Percentiles rank a stretch among this genome's conserved stretches.
phyloP scores from a whole-genome alignment of 2,329 filamentous ascomycete species.

The Penicillium sclerotiorum region DNA sequence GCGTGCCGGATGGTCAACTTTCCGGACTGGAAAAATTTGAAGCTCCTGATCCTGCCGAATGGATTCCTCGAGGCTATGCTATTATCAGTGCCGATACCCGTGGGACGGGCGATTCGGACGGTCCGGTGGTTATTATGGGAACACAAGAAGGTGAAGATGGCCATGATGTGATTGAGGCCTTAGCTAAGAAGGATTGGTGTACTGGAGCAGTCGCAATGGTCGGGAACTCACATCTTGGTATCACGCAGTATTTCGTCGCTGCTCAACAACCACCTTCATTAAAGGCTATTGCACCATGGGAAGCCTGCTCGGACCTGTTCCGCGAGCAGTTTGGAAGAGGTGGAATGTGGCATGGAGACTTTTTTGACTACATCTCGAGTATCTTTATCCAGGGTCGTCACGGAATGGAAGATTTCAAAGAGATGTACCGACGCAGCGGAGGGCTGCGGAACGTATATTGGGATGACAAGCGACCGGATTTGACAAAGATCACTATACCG shows the following conservation, averaged over 20 bases:
- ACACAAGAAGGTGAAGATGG: slow-evolving; percentile 7
- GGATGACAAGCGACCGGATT: neutral
- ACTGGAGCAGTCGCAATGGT: neutral
- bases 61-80: slow-evolving; percentile 4
- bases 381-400: neutral
- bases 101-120: slow-evolving; percentile 3
- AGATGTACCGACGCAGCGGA: neutral
- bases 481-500: neutral
- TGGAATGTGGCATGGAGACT: neutral
- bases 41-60: slow-evolving; percentile 9
- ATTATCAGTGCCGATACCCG: slow-evolving; percentile 9
- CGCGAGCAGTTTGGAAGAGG: neutral
- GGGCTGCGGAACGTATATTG: neutral
- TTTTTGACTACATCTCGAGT: neutral
- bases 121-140: slow-evolving; percentile 5
- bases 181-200: neutral
- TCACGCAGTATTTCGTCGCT: neutral
- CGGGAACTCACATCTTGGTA: neutral
- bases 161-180: neutral
- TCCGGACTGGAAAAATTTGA: slow-evolving; percentile 7
- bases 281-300: neutral
- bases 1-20: neutral
- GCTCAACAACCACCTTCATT: neutral
- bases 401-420: neutral
- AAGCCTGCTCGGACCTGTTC: neutral